A percentile compares a stretch with the other conserved stretches of the same genome.
Conservation (phyloP, 768 basidiomycete genomes). For the Glaciozyma martinii region DNA sequence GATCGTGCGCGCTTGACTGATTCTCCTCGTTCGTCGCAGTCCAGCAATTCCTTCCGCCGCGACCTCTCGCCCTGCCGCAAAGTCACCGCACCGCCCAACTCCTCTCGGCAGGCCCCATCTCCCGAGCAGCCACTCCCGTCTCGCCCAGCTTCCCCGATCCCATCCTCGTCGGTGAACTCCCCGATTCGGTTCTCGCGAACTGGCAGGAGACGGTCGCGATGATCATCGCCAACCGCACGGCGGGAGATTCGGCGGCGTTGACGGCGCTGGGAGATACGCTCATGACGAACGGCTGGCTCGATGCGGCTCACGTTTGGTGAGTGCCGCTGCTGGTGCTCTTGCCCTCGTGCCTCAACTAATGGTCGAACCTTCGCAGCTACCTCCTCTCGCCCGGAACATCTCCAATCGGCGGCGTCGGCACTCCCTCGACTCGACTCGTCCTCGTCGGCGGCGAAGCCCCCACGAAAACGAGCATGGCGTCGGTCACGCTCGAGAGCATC, state of each 20-base stretch:
- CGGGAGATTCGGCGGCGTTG: conserved; percentile 64
- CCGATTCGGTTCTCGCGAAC: conserved; percentile 55
- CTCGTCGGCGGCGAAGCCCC: conserved; percentile 65
- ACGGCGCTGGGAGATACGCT: conserved; percentile 79
- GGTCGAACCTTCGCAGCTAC: conserved; percentile 49
- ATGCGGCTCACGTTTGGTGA: conserved; percentile 89
- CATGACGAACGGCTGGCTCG: conserved; percentile 57
- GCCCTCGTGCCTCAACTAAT: conserved; percentile 6
- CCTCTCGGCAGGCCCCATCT: conserved; percentile 6
- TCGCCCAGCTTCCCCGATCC: conserved; percentile 51
- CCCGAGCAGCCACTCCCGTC: conserved; percentile 44
- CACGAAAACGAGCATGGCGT: conserved; percentile 34
- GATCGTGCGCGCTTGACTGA: conserved; percentile 13
- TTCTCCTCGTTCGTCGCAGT: conserved; percentile 44
- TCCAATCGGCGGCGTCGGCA: conserved; percentile 60
- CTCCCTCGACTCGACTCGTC: conserved; percentile 57
- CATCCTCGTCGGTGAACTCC: conserved; percentile 42
- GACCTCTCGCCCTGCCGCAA: conserved; percentile 34
- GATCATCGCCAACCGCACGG: conserved; percentile 56
- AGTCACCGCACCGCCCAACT: not conserved
- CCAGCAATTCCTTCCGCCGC: conserved; percentile 61
- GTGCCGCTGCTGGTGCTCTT: conserved; percentile 34
- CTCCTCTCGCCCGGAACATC: conserved; percentile 76
- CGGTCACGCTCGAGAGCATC: conserved; percentile 57
- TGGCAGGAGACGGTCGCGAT: conserved; percentile 85